A percentile compares a stretch with the other conserved stretches of the same genome.
These are phyloP conservation scores for Podila epigama DNA, from an alignment of 192 early-diverging fungal species.

Conservation along the genomic window DNA sequence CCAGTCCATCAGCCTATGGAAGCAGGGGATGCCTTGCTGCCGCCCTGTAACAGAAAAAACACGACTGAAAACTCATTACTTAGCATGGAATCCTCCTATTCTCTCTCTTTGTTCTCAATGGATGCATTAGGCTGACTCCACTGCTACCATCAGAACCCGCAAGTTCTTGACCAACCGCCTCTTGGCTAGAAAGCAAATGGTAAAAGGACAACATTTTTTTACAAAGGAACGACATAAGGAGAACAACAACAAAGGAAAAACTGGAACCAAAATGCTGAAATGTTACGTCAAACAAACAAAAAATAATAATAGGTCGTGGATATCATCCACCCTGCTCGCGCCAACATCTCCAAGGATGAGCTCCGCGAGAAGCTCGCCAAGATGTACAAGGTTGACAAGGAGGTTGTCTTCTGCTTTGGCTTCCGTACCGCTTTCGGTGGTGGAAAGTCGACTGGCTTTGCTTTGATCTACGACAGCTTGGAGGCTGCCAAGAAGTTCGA, in stretches of 20 bases:
- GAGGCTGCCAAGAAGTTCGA: conserved; percentile 98
- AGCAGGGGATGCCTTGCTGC: no score
- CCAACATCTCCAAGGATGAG: conserved; percentile 93
- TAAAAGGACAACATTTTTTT: no score
- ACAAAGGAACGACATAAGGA: no score
- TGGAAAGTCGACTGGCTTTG: conserved; percentile 96
- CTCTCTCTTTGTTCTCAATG: neutral
- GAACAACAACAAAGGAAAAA: no score
- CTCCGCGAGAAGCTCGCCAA: conserved; percentile 93
- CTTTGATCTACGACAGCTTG: conserved; percentile 95
- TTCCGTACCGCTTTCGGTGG: conserved; percentile 97
- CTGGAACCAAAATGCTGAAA: no score
- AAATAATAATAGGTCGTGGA: conserved; percentile 80
- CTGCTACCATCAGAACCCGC: conserved; percentile 96
- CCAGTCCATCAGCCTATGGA: no score
- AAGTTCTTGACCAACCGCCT: conserved; percentile 99
- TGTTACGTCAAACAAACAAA: no score
- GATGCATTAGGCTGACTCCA: conserved; percentile 53
- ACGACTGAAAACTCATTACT: no score
- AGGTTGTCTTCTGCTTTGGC: conserved; percentile 92
- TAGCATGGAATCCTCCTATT: no score
- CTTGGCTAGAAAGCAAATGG: conserved; percentile 97
- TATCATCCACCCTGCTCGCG: conserved; percentile 91
- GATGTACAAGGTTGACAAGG: conserved; percentile 93
- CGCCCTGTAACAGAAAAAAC: no score